Evolutionary conservation across 2,329 filamentous ascomycete species (phyloP).

Genomic region (Hymenoscyphus fraxineus): DNA sequence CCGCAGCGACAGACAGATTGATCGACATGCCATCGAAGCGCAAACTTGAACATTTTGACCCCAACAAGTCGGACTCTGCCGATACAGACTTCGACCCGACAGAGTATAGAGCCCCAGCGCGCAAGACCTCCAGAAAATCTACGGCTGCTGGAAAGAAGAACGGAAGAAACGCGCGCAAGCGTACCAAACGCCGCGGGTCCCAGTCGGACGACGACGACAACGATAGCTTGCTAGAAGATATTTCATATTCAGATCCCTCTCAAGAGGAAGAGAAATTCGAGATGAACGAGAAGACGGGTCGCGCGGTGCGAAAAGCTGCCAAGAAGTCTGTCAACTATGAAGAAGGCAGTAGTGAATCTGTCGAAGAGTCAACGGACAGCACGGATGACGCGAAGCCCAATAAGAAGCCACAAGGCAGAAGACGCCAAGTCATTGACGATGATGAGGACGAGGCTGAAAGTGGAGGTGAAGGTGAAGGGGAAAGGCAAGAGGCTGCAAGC

Average conservation of each 20-base stretch:
- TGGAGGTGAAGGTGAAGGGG: too few relatives aligned
- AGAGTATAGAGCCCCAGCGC: slow-evolving; percentile 40
- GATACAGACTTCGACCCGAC: slow-evolving; percentile 63
- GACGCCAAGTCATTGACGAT: slow-evolving; percentile 1
- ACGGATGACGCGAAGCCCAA: slow-evolving; percentile 23
- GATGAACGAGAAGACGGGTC: slow-evolving; percentile 45
- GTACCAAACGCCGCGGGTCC: background rate
- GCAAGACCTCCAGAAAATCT: slow-evolving; percentile 38
- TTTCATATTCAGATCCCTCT: slow-evolving; percentile 46
- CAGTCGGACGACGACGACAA: slow-evolving; percentile 49
- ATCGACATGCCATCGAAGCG: slow-evolving; percentile 37
- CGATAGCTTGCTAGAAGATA: slow-evolving; percentile 43
- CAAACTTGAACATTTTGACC: slow-evolving; percentile 61
- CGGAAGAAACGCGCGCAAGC: background rate
- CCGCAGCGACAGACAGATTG: background rate
- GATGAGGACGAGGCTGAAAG: slow-evolving; percentile 10
- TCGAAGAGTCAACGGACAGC: slow-evolving; percentile 32
- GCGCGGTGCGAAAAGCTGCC: slow-evolving; percentile 46
- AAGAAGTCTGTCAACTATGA: slow-evolving; percentile 45
- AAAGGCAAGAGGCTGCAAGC: background rate
- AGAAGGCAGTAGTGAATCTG: slow-evolving; percentile 41
- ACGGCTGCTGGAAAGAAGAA: background rate
- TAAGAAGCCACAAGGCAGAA: slow-evolving; percentile 25
- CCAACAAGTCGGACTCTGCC: slow-evolving; percentile 62
- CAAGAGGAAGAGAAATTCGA: slow-evolving; percentile 40